Base-by-base conservation (phyloP, 371 early-diverging fungal species). In the Zychaea mexicana region DNA sequence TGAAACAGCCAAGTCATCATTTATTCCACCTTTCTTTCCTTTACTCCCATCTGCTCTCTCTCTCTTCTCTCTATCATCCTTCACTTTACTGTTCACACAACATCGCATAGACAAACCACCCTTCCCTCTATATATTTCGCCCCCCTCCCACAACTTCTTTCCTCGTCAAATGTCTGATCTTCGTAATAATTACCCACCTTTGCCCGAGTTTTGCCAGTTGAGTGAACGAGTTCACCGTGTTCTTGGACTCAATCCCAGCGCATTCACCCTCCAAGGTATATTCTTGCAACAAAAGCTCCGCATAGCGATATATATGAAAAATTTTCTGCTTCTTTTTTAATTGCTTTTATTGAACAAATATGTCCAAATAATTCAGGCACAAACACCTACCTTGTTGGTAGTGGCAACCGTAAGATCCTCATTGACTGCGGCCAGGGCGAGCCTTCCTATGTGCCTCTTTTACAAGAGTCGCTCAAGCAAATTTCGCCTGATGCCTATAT, bases 321-420 rank as follows among this genome's bases (percentile, higher is more conserved):
- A 17, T 45, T 36, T 36, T 15, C 15, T 15, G 15, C 38, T 36
- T 9, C 38, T 9, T 36, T 36, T 36, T 36, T 36, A n/a, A 33
- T 33, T 12, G 12, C 33, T 33, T 42, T 17, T 42, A 7, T 12
- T 42, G 15, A 42, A 7, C 1, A 42, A 4, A 42, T 42, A 6
- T 12, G 15, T 42, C 4, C n/a, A 12, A 12, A 3, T 42, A 15
- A 17, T 49, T 24, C 49, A 86, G 88, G 95, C 22, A 94, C 96
- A 31, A 96, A 96, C 66, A 93, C 93, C 0, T 96, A 95, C 65
- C 57, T 96, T 17, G 78, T 95, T 27, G 96, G 96, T 21, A 73
- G 79, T 10, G 95, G 95, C 0, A 46, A 75, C 10, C 68, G 76
- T 30, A 88, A 93, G 32, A 66, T 93, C 3, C 78, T 96, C 4